phyloP scores from a whole-genome alignment of 225 moss, liverwort and hornwort genomes.

The Rhytidiadelphus loreus region DNA sequence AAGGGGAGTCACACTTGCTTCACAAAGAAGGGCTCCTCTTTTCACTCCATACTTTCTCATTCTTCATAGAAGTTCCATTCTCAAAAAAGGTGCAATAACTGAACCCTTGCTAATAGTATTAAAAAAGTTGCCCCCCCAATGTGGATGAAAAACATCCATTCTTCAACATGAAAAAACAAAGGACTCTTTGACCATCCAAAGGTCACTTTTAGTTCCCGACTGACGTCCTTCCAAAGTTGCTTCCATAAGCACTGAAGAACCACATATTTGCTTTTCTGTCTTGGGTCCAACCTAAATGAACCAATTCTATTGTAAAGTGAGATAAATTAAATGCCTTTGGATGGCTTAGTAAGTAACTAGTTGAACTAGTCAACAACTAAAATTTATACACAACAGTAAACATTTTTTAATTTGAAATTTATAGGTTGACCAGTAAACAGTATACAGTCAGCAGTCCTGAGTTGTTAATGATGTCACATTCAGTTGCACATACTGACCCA shows the following conservation, averaged over 20 bases:
- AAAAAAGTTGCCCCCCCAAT: neutral
- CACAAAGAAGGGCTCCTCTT: rapidly evolving
- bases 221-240: neutral
- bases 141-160: neutral
- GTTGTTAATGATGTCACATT: neutral
- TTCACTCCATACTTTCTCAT: neutral
- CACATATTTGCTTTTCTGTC: too few relatives aligned
- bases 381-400: neutral
- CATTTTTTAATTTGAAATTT: neutral
- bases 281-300: neutral
- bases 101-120: neutral
- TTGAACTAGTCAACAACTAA: neutral
- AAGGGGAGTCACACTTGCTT: neutral
- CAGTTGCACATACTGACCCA: neutral
- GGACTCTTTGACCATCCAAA: neutral
- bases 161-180: rapidly evolving
- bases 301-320: neutral
- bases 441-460: too few relatives aligned
- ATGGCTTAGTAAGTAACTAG: neutral
- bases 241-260: too few relatives aligned
- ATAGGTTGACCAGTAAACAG: neutral
- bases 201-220: neutral
- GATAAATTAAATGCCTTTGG: neutral
- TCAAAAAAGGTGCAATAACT: neutral
- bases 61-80: neutral